These are phyloP conservation scores for Cytospora piceicola DNA, from an alignment of 2,329 filamentous ascomycete species.

Conservation along the genomic window DNA sequence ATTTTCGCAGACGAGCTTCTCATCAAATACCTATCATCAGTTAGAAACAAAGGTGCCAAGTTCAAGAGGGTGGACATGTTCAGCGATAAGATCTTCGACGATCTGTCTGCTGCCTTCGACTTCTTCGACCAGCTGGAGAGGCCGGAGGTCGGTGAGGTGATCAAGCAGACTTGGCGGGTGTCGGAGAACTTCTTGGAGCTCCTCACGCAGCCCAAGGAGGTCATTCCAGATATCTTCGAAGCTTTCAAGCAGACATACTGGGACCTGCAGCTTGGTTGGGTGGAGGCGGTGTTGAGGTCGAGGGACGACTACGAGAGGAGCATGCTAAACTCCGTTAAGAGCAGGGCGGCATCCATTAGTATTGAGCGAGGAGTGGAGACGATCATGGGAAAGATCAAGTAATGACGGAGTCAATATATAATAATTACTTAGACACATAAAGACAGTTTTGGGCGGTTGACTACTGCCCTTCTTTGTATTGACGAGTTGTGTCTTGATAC, in stretches of 20 bases:
- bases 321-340: constrained; percentile 88
- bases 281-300: constrained; percentile 84
- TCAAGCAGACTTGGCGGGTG: constrained; percentile 92
- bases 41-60: constrained; percentile 88
- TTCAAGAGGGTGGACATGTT: constrained; percentile 87
- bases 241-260: constrained; percentile 85
- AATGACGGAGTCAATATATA: constrained; percentile 14
- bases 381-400: constrained; percentile 93
- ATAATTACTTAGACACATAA: not conserved
- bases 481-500: not conserved
- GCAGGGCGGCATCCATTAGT: constrained; percentile 81
- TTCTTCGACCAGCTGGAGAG: constrained; percentile 79
- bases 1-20: constrained; percentile 92
- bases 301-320: constrained; percentile 92
- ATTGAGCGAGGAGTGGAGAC: constrained; percentile 84
- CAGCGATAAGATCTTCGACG: constrained; percentile 90
- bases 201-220: constrained; percentile 74
- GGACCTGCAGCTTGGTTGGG: constrained; percentile 94
- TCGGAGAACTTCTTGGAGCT: constrained; percentile 83
- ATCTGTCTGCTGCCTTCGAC: constrained; percentile 86
- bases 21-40: constrained; percentile 77
- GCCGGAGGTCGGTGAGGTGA: constrained; percentile 68
- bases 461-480: not conserved
- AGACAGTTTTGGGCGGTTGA: not conserved
- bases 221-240: constrained; percentile 77